A percentile compares a stretch with the other conserved stretches of the same genome.
phyloP scores from a whole-genome alignment of 1,284 basidiomycete genomes.

The Cystobasidium slooffiae region DNA sequence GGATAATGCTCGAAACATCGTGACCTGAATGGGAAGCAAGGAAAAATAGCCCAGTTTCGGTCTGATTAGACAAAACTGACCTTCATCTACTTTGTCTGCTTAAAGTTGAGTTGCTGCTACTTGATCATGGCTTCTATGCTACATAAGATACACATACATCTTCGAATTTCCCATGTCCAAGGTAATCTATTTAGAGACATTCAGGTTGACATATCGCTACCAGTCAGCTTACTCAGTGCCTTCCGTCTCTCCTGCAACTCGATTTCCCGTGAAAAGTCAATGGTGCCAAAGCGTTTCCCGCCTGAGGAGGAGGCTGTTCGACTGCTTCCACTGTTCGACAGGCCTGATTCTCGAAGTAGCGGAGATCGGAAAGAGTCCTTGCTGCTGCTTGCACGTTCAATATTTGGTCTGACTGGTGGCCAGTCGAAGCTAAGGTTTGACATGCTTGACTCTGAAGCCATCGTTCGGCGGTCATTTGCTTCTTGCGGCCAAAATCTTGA shows the following conservation, averaged over 20 bases:
- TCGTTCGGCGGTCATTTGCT: not conserved
- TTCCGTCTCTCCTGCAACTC: slow-evolving; percentile 33
- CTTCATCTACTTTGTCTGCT: slow-evolving; percentile 5
- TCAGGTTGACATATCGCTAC: not conserved
- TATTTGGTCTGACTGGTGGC: slow-evolving; percentile 17
- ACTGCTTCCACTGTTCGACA: slow-evolving; percentile 16
- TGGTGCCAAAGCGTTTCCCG: slow-evolving; percentile 15
- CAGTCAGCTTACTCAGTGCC: slow-evolving; percentile 27
- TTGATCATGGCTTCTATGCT: slow-evolving; percentile 8
- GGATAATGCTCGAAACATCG: no score
- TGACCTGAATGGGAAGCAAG: no score
- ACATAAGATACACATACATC: not conserved
- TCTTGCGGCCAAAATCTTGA: slow-evolving; percentile 18
- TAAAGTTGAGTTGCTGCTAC: not conserved
- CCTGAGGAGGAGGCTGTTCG: not conserved
- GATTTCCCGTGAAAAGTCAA: slow-evolving; percentile 8
- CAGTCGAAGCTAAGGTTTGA: slow-evolving; percentile 21
- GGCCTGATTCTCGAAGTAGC: slow-evolving; percentile 3
- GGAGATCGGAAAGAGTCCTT: slow-evolving; percentile 21
- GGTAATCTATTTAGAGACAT: not conserved
- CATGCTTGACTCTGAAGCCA: slow-evolving; percentile 1
- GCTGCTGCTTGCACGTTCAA: not conserved
- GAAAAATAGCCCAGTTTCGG: no score
- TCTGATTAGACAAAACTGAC: no score
- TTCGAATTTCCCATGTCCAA: not conserved